Conservation (phyloP, 2,329 filamentous ascomycete species). For the Celoporthe dispersa region DNA sequence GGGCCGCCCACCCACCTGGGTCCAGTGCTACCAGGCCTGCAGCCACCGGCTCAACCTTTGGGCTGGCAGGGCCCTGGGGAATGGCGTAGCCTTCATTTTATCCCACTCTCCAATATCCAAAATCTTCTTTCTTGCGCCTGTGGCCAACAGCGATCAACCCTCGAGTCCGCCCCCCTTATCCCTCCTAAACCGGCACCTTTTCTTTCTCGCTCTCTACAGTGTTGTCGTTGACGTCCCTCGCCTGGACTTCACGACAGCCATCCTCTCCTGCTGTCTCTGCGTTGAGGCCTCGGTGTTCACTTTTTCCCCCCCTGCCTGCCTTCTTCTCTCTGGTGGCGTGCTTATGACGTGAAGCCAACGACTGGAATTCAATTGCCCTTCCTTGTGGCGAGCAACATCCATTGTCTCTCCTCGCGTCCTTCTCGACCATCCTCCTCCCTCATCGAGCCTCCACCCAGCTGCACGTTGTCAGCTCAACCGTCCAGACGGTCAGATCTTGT, state of each 20-base stretch:
- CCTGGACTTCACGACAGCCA: neutral
- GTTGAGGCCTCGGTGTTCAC: neutral
- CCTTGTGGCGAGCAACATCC: neutral
- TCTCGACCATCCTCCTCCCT: neutral
- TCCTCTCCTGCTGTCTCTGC: neutral
- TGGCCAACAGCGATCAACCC: conserved; percentile 14
- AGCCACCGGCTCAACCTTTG: neutral
- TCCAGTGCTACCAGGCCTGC: neutral
- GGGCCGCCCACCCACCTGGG: neutral
- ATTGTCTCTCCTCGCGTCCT: neutral
- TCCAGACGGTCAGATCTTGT: neutral
- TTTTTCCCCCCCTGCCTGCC: neutral
- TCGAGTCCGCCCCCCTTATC: neutral
- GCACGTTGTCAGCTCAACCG: neutral
- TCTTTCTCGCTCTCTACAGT: neutral
- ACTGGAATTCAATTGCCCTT: neutral
- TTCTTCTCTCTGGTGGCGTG: neutral
- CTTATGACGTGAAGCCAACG: neutral
- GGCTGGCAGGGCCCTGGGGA: neutral
- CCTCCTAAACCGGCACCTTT: conserved; percentile 1
- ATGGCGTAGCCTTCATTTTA: conserved; percentile 13
- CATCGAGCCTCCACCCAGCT: neutral
- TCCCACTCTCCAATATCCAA: neutral
- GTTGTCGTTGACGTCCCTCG: neutral
- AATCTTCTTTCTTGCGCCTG: conserved; percentile 7